These are phyloP conservation scores for Arthroderma uncinatum DNA, from an alignment of 2,329 filamentous ascomycete genomes.

Conservation along the genomic window DNA sequence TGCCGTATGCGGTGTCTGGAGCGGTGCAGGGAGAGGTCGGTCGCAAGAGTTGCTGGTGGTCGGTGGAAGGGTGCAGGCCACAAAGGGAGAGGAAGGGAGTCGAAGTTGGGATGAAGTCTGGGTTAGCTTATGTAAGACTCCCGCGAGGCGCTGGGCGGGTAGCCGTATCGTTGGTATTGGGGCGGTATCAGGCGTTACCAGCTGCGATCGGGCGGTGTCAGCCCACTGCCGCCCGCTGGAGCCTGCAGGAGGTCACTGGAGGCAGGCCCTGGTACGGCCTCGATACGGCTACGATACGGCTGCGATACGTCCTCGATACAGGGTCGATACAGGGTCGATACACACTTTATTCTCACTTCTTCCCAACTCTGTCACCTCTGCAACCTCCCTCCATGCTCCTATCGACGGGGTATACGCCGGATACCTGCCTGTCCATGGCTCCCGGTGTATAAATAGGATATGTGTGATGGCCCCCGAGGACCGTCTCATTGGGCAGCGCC, in stretches of 20 bases:
- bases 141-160: neutral
- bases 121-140: neutral
- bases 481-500: neutral
- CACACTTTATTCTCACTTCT: neutral
- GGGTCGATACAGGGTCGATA: too few species aligned
- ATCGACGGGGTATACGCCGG: too few species aligned
- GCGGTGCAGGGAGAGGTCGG: neutral
- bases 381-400: too few species aligned
- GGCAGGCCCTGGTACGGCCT: neutral
- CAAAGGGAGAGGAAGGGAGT: neutral
- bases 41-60: neutral
- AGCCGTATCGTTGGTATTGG: neutral
- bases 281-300: too few species aligned
- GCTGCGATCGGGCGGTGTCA: too few species aligned
- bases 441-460: slow-evolving; percentile 1
- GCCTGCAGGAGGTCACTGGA: too few species aligned
- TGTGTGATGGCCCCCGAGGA: neutral
- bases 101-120: slow-evolving; percentile 4
- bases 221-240: too few species aligned
- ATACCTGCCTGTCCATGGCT: too few species aligned
- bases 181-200: neutral
- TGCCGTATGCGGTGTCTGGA: neutral
- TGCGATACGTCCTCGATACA: too few species aligned
- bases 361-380: too few species aligned
- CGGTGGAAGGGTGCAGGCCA: neutral